A percentile compares a stretch with the other conserved stretches of the same genome.
Evolutionary conservation across 495 filamentous ascomycete genomes (phyloP).

Genomic region (Lophiotrema nucula): DNA sequence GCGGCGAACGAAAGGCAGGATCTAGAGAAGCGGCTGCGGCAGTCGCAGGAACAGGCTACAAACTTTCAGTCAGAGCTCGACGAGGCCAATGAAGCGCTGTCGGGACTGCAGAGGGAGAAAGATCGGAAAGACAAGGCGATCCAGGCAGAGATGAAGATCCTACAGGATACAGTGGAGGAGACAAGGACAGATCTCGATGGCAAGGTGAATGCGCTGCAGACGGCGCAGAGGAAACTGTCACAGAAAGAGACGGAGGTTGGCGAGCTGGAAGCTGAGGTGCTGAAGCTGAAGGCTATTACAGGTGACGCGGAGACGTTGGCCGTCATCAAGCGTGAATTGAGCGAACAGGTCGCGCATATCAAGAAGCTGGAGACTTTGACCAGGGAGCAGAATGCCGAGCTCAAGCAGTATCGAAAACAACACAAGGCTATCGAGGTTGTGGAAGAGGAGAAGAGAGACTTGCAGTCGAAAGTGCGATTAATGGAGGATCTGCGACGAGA

Average conservation of each 20-base stretch:
- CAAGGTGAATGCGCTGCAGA: constrained; percentile 61
- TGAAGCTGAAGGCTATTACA: constrained; percentile 76
- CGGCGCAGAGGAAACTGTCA: constrained; percentile 63
- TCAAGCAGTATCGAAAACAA: constrained; percentile 73
- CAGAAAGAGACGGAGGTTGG: constrained; percentile 69
- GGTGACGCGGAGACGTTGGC: constrained; percentile 79
- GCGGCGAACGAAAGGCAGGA: constrained; percentile 64
- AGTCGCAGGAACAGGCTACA: constrained; percentile 69
- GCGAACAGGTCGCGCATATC: constrained; percentile 87
- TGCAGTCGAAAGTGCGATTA: constrained; percentile 73
- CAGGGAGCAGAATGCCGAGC: constrained; percentile 73
- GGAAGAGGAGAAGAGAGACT: constrained; percentile 86
- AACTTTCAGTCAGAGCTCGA: constrained; percentile 72
- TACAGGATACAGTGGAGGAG: constrained; percentile 67
- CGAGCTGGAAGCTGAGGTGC: constrained; percentile 74
- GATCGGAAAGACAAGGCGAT: constrained; percentile 70
- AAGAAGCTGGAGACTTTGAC: constrained; percentile 76
- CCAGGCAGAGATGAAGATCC: constrained; percentile 63
- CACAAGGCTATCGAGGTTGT: constrained; percentile 88
- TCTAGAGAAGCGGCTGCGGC: constrained; percentile 69
- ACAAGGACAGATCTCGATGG: constrained; percentile 66
- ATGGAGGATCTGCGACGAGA: constrained; percentile 73
- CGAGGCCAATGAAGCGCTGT: constrained; percentile 68
- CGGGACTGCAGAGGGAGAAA: constrained; percentile 66
- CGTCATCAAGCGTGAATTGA: constrained; percentile 81